Base-by-base conservation (phyloP, 2,329 filamentous ascomycete species). In the Aureobasidium vineae region DNA sequence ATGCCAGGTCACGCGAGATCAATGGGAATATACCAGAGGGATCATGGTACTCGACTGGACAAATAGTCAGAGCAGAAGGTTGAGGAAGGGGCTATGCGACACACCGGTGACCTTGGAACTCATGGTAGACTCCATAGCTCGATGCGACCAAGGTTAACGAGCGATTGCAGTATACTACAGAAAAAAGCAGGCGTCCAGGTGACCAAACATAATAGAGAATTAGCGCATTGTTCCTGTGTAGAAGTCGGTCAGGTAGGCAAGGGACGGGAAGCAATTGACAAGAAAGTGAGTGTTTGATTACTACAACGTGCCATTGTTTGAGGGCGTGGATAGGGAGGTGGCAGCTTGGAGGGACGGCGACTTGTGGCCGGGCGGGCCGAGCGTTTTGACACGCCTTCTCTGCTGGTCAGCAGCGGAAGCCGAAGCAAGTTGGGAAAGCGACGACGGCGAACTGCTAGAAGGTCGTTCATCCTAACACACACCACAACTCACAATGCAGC, bases 21-120 rank as follows among this genome's bases (percentile, higher is more conserved):
- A 94, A 84, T 67, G 91, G 88, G 79, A 94, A 98, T 70, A 98
- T 85, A 73, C 90, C 89, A 75, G 91, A 90, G 63, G 95, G 94
- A 80, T 99, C 95, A 80, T 90, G 92, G 80, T 97, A 99, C 83
- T 98, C 93, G 81, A 97, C 92, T 96, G 73, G 33, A 52, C 33
- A n/a, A 40, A 50, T 53, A 36, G 69, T 76, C 67, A 76, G 73
- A 45, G 41, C 52, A 21, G 23, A 52, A 13, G 16, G 31, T n/a
- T 33, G 40, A 33, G 60, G 19, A 52, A 54, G 45, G 21, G 28
- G 33, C 45, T 41, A 28, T 15, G 41, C 19, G 43, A 69, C 69
- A 47, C 68, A 82, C 80, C 80, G 73, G 81, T 82, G 71, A 83
- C 81, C 75, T 83, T 83, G 65, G 81, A 82, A 75, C 79, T 82